Evolutionary conservation across 2,329 filamentous ascomycete genomes (phyloP).

Genomic region (Claviceps monticola): DNA sequence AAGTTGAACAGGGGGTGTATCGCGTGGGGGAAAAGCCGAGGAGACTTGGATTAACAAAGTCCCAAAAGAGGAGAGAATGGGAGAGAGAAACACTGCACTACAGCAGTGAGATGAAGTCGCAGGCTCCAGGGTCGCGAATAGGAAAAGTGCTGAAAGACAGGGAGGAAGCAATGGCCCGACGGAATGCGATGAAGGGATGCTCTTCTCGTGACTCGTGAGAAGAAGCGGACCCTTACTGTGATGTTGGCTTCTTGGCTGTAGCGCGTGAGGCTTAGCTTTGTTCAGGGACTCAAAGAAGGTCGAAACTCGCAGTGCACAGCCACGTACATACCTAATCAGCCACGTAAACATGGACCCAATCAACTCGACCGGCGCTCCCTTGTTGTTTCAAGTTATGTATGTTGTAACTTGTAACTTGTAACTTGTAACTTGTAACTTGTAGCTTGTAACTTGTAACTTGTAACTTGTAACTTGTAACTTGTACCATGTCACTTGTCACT

Average conservation of each 20-base stretch:
- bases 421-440: too few relatives aligned
- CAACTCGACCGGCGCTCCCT: neutral
- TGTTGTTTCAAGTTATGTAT: neutral
- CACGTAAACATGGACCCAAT: constrained; percentile 1
- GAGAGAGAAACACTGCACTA: neutral
- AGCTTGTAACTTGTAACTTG: neutral
- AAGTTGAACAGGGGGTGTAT: neutral
- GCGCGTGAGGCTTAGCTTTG: constrained; percentile 4
- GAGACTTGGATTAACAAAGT: neutral
- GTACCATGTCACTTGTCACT: too few relatives aligned
- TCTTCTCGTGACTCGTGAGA: neutral
- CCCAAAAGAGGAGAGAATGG: neutral
- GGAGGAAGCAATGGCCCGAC: neutral
- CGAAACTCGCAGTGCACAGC: neutral
- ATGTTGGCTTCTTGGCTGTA: constrained; percentile 5
- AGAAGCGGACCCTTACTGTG: neutral
- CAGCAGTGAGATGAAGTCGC: neutral
- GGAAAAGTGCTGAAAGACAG: neutral
- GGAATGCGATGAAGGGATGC: constrained; percentile 2
- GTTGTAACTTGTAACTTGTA: neutral
- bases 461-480: neutral
- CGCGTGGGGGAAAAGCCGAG: neutral
- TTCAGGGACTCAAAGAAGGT: neutral
- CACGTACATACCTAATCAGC: neutral
- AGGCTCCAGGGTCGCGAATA: neutral